Evolutionary conservation across 2,329 filamentous ascomycete species (phyloP).

Genomic region (Tolypocladium pustulatum): DNA sequence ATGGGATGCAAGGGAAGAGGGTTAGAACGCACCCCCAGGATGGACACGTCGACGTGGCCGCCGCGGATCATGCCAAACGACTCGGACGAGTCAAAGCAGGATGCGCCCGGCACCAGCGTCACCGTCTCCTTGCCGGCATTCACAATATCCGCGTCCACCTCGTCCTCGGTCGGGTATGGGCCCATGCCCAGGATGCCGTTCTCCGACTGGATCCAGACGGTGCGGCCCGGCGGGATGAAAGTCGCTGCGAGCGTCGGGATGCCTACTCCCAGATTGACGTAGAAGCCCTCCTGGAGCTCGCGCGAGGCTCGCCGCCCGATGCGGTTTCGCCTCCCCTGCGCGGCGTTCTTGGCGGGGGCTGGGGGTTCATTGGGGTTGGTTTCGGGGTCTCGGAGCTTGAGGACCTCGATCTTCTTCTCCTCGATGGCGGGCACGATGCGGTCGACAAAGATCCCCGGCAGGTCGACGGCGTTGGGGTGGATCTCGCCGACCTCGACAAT

Average conservation of each 20-base stretch:
- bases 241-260: conserved; percentile 79
- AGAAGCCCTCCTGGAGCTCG: conserved; percentile 71
- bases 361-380: conserved; percentile 25
- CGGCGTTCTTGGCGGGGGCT: conserved; percentile 27
- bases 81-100: conserved; percentile 69
- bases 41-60: conserved; percentile 74
- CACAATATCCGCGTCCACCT: conserved; percentile 69
- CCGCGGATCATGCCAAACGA: conserved; percentile 83
- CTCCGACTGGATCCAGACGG: conserved; percentile 78
- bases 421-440: conserved; percentile 66
- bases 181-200: conserved; percentile 82
- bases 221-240: conserved; percentile 55
- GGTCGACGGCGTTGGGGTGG: conserved; percentile 61
- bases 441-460: conserved; percentile 76
- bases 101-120: conserved; percentile 65
- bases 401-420: conserved; percentile 61
- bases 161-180: conserved; percentile 61
- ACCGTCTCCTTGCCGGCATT: conserved; percentile 86
- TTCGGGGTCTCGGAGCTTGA: conserved; percentile 45
- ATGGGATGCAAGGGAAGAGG: background rate
- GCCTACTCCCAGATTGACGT: conserved; percentile 73
- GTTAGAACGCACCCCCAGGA: conserved; percentile 51
- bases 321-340: conserved; percentile 49
- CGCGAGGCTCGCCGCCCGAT: conserved; percentile 70
- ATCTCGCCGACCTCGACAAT: conserved; percentile 69